Conservation (phyloP, 106 monocot genomes). For the Alisma plantagoaquatica region DNA sequence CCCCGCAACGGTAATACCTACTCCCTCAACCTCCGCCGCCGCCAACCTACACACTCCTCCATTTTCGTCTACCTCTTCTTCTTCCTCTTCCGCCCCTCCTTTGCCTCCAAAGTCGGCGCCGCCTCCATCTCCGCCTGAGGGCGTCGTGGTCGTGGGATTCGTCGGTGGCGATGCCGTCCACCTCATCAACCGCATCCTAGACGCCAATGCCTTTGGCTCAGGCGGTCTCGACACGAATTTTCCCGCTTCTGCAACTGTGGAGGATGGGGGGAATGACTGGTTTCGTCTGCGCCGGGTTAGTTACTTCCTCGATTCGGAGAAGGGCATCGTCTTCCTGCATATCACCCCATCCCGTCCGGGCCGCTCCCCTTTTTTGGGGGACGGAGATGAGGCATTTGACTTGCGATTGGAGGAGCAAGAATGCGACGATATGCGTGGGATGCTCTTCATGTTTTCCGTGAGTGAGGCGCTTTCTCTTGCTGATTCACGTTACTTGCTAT, state of each 20-base stretch:
- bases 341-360: constrained; percentile 7
- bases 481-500: too few species aligned
- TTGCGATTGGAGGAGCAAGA: constrained; percentile 37
- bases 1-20: constrained; percentile 12
- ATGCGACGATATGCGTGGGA: constrained; percentile 53
- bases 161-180: constrained; percentile 31
- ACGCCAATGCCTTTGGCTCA: constrained; percentile 61
- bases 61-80: not conserved
- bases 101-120: not conserved
- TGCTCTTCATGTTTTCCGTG: constrained; percentile 94
- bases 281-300: constrained; percentile 33
- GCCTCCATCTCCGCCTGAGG: constrained; percentile 15
- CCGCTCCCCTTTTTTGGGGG: constrained; percentile 1
- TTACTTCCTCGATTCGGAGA: constrained; percentile 50
- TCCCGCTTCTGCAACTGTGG: not conserved
- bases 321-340: constrained; percentile 57
- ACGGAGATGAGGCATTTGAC: too few species aligned
- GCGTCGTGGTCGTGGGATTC: constrained; percentile 85
- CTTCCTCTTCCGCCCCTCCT: constrained; percentile 9
- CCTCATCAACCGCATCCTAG: constrained; percentile 64
- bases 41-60: constrained; percentile 9
- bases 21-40: constrained; percentile 22
- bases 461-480: constrained; percentile 11
- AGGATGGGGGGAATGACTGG: constrained; percentile 14
- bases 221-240: constrained; percentile 31